Evolutionary conservation across 331 rosid species (phyloP), one percentile per base, ranked within the genome.

Genomic region (Telfairia occidentalis): DNA sequence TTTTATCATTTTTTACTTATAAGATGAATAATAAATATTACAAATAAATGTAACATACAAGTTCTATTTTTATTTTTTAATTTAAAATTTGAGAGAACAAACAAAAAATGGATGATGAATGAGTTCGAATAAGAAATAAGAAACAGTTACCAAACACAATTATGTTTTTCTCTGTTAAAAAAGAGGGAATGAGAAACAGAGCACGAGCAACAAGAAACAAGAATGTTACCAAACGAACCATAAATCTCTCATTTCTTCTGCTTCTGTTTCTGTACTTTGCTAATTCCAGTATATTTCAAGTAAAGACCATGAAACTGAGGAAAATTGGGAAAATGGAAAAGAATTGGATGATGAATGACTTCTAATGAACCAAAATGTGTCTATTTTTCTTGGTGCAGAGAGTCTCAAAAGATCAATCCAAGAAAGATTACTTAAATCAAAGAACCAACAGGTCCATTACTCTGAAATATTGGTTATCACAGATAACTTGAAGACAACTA

Each of bases 401-500:
- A 18, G 30, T 24, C 34, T 9, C 53, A 16, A 26, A 12, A 48
- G 11, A 59, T 23, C 70, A 49, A 52, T 60, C 15, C 26, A 67
- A 40, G 83, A 26, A 29, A 49, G 61, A 45, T 61, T 81, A 43
- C 11, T 82, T 71, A 71, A 77, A 18, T 74, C 80, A 34, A 77
- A 77, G 48, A 64, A 77, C 50, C 79, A 13, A 50, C 26, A 24
- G 15, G 80, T 82, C 19, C 60, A 29, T 9, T 81, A 71, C 76
- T 35, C 67, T 50, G 83, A 84, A 30, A 42, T 84, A 46, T 9
- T 78, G 48, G 73, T 18, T 23, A 80, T 87, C 38, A 84, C 90
- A 57, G 78, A 81, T 26, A 82, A 84, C 77, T 83, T 84, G 50
- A 76, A 79, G 79, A 78, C 74, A 5, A 60, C 71, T 29, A 52